These are phyloP conservation scores for Candida vartiovaarae DNA, from an alignment of 805 yeast genomes.

Conservation along the genomic window DNA sequence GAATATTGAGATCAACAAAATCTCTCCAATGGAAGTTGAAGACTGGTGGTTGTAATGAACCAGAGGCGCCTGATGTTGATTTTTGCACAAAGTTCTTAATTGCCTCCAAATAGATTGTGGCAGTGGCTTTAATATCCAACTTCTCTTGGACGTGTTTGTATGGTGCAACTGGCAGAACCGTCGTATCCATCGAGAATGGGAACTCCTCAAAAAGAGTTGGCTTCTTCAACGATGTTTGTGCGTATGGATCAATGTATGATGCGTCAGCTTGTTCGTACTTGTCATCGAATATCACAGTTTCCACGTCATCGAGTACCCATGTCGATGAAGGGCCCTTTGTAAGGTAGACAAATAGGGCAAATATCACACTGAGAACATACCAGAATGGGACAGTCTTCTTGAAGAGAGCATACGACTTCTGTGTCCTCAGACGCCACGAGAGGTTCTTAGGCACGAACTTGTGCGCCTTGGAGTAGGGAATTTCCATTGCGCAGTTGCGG, in stretches of 20 bases:
- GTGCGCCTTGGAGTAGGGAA: not conserved
- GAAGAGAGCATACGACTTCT: constrained; percentile 4
- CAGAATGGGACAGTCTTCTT: constrained; percentile 14
- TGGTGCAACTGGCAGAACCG: constrained; percentile 33
- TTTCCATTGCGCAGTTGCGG: not conserved
- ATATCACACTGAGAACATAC: constrained; percentile 13
- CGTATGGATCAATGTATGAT: constrained; percentile 13
- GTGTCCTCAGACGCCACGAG: constrained; percentile 4
- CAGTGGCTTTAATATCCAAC: constrained; percentile 29
- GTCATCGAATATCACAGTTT: constrained; percentile 11
- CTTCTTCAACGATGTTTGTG: constrained; percentile 12
- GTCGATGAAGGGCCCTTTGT: constrained; percentile 4
- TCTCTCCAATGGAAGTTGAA: constrained; percentile 49
- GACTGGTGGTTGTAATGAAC: constrained; percentile 24
- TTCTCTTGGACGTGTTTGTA: constrained; percentile 29
- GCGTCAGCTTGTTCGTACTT: constrained; percentile 11
- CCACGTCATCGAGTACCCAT: constrained; percentile 8
- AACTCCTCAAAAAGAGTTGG: constrained; percentile 20
- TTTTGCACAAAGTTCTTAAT: constrained; percentile 25
- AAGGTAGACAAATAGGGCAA: constrained; percentile 17
- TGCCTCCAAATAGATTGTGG: constrained; percentile 27
- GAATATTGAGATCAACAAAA: constrained; percentile 41
- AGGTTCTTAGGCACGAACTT: constrained; percentile 6
- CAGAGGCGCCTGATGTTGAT: constrained; percentile 16
- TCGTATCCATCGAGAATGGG: constrained; percentile 25